These are phyloP conservation scores for Bacidia gigantensis DNA, from an alignment of 495 filamentous ascomycete species.

Conservation along the genomic window DNA sequence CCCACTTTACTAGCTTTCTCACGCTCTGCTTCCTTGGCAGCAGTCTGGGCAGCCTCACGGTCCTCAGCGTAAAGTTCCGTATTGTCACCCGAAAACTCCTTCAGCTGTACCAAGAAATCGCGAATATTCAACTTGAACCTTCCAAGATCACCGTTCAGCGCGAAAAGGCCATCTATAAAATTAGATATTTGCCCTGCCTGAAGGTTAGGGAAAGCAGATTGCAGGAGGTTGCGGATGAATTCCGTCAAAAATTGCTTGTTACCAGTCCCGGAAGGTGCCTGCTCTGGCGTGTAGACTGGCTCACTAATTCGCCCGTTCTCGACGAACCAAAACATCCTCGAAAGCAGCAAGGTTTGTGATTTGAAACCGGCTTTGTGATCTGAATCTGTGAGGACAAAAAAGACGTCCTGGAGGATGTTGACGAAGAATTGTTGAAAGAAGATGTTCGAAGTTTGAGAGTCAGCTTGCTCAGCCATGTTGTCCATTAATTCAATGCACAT, in stretches of 20 bases:
- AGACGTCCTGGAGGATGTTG: conserved; percentile 89
- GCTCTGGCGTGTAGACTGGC: conserved; percentile 70
- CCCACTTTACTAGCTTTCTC: conserved; percentile 85
- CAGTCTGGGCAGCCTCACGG: conserved; percentile 68
- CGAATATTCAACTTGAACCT: conserved; percentile 88
- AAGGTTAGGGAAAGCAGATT: conserved; percentile 85
- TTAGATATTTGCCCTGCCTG: conserved; percentile 71
- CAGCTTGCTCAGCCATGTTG: conserved; percentile 86
- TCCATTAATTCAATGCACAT: conserved; percentile 98
- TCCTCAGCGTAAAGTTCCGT: conserved; percentile 93
- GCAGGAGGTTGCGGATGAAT: conserved; percentile 74
- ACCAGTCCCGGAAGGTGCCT: conserved; percentile 65
- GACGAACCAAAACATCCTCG: conserved; percentile 91
- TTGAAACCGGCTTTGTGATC: conserved; percentile 99
- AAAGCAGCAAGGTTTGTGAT: conserved; percentile 81
- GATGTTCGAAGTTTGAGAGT: conserved; percentile 66
- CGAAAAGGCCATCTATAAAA: conserved; percentile 80
- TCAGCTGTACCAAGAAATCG: conserved; percentile 93
- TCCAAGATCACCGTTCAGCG: conserved; percentile 62
- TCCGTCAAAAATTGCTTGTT: conserved; percentile 83
- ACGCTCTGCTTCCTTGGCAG: conserved; percentile 65
- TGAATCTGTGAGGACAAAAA: conserved; percentile 94
- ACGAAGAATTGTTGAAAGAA: conserved; percentile 98
- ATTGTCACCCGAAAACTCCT: conserved; percentile 84
- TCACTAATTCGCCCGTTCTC: conserved; percentile 74